Conservation (phyloP, 306 rosid species). For the Ormosia emarginata region DNA sequence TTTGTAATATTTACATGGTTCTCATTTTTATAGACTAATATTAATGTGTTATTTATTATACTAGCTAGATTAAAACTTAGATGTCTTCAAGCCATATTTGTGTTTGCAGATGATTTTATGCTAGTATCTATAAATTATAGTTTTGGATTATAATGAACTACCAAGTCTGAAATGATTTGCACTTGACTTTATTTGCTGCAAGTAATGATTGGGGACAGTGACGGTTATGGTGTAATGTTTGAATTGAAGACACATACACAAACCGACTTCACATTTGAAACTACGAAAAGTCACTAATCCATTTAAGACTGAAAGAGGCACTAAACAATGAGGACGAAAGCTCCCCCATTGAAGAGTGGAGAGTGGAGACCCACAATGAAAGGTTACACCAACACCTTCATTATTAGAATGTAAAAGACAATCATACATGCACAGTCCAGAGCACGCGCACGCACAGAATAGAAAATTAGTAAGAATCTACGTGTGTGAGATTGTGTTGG, state of each 20-base stretch:
- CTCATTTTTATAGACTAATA: not conserved
- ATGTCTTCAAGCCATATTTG: not conserved
- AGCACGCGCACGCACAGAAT: not conserved
- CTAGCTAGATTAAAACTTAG: not conserved
- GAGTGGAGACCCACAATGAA: slow-evolving; percentile 10
- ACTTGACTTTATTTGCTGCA: not conserved
- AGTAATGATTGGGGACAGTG: slow-evolving; percentile 17
- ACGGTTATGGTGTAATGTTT: not conserved
- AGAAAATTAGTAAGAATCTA: not conserved
- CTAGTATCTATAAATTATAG: too few species aligned
- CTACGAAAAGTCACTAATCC: not conserved
- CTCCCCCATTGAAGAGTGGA: not conserved
- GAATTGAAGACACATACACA: slow-evolving; percentile 10
- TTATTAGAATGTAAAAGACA: not conserved
- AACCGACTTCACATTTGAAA: not conserved
- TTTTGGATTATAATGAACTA: too few species aligned
- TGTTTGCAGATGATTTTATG: not conserved
- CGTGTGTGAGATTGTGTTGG: slow-evolving; percentile 2
- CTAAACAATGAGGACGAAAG: not conserved
- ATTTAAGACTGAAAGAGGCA: not conserved
- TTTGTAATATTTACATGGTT: too few species aligned
- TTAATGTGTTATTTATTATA: not conserved
- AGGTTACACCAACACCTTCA: not conserved
- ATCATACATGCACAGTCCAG: not conserved
- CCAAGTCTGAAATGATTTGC: not conserved